Percentiles rank a stretch among this genome's conserved stretches.
Evolutionary conservation across 257 asterid species (phyloP).

Genomic region (Capsicum chinense): DNA sequence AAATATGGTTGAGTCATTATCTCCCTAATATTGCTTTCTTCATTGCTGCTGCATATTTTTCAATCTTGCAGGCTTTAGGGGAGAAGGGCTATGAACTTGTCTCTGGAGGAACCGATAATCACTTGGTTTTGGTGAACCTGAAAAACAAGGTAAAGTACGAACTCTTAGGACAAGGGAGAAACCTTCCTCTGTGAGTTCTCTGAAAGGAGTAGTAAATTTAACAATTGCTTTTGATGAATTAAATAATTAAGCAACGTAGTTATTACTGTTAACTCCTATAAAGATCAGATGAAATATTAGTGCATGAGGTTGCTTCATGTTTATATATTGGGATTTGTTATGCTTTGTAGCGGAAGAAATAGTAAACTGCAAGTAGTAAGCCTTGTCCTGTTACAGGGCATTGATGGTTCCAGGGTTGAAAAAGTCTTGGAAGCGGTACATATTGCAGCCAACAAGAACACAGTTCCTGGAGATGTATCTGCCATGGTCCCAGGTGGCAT

Average conservation of each 20-base stretch:
- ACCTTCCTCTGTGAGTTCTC: neutral
- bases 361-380: neutral
- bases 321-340: neutral
- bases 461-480: conserved; percentile 98
- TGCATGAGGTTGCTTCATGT: neutral
- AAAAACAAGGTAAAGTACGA: conserved; percentile 60
- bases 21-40: conserved; percentile 2
- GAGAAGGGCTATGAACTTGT: conserved; percentile 79
- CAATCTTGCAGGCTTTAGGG: conserved; percentile 63
- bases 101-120: conserved; percentile 98
- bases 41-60: conserved; percentile 21
- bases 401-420: conserved; percentile 98
- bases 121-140: conserved; percentile 88
- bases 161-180: neutral
- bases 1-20: conserved; percentile 11
- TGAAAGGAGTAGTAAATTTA: neutral
- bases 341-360: neutral
- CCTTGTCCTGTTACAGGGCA: conserved; percentile 61
- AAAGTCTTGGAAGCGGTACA: conserved; percentile 91
- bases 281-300: neutral
- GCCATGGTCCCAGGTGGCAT: conserved; percentile 99
- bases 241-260: neutral
- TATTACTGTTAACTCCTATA: neutral
- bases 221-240: neutral
- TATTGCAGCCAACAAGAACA: conserved; percentile 96